Evolutionary conservation across 495 filamentous ascomycete species (phyloP).

Genomic region (Entonaema liquescens): DNA sequence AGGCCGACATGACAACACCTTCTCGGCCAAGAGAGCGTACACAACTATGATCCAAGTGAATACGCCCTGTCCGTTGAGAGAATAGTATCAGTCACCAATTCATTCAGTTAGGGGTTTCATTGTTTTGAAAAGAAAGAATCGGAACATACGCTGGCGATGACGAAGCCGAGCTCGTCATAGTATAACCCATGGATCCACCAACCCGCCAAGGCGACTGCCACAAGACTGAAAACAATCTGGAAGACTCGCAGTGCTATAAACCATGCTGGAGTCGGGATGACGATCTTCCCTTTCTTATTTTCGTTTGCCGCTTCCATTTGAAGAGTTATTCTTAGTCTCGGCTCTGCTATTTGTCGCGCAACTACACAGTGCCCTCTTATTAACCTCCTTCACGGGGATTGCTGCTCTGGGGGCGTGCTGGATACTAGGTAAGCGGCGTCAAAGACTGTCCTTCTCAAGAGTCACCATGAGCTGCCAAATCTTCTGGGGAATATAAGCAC

Average conservation of each 20-base stretch:
- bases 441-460: background rate
- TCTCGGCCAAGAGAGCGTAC: conserved; percentile 55
- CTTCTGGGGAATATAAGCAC: background rate
- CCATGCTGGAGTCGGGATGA: conserved; percentile 52
- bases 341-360: background rate
- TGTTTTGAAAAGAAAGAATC: background rate
- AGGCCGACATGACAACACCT: conserved; percentile 44
- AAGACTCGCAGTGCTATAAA: conserved; percentile 50
- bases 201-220: conserved; percentile 51
- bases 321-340: background rate
- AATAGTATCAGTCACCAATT: conserved; percentile 7
- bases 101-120: background rate
- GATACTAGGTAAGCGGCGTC: background rate
- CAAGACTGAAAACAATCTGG: conserved; percentile 51
- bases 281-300: conserved; percentile 32
- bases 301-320: conserved; percentile 30
- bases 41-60: conserved; percentile 56
- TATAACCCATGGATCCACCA: conserved; percentile 54
- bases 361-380: background rate
- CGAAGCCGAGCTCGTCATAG: conserved; percentile 48
- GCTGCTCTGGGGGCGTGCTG: background rate
- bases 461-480: background rate
- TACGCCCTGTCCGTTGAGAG: conserved; percentile 44
- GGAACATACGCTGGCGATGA: conserved; percentile 54
- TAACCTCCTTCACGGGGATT: background rate